Conservation (phyloP, 768 basidiomycete genomes). For the Suillus bovinus region DNA sequence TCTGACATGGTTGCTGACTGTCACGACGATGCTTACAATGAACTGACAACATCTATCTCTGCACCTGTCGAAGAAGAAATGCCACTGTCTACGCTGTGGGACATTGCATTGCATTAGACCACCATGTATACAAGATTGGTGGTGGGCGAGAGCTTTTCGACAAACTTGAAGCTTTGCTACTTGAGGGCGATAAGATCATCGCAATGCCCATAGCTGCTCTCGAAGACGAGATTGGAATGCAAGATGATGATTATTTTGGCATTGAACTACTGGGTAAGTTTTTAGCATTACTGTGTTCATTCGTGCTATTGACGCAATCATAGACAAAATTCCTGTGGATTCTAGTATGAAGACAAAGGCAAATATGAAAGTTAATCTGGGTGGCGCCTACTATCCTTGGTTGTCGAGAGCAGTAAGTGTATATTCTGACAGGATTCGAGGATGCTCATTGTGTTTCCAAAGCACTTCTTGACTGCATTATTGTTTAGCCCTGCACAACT, state of each 20-base stretch:
- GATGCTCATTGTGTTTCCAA: background rate
- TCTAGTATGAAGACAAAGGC: no score
- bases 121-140: background rate
- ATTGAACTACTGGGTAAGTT: background rate
- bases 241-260: constrained; percentile 2
- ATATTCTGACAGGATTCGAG: background rate
- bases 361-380: constrained; percentile 2
- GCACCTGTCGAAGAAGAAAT: background rate
- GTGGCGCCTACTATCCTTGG: constrained; percentile 9
- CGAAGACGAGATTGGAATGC: background rate
- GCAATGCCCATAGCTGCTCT: background rate
- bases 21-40: no score
- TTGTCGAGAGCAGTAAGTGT: background rate
- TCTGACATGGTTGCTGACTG: no score
- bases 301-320: background rate
- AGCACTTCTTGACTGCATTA: constrained; percentile 21
- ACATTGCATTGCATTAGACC: background rate
- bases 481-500: constrained; percentile 30
- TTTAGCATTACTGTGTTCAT: background rate
- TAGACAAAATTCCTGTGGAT: background rate
- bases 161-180: background rate
- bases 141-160: background rate
- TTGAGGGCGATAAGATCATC: background rate
- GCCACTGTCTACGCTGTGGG: background rate
- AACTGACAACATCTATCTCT: background rate